These are phyloP conservation scores for Lachnellula hyalina DNA, from an alignment of 2,329 filamentous ascomycete genomes.

Conservation along the genomic window DNA sequence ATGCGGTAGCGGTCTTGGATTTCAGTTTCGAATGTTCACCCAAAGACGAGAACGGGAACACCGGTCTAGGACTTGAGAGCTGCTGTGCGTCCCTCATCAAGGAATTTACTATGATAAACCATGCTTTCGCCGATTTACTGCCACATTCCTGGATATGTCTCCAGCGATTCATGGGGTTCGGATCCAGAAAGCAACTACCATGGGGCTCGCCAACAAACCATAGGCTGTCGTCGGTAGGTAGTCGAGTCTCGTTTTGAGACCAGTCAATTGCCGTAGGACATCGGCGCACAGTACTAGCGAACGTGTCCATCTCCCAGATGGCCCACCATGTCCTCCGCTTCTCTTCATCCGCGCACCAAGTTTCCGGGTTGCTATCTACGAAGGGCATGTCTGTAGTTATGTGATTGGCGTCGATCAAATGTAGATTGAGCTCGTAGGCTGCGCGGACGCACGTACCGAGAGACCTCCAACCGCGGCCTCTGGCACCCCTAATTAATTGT, in stretches of 20 bases:
- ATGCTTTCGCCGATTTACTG: conserved; percentile 33
- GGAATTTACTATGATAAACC: conserved; percentile 37
- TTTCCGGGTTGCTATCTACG: background rate
- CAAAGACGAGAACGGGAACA: background rate
- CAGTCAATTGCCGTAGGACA: conserved; percentile 34
- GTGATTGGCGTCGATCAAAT: conserved; percentile 7
- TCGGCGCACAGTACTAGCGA: conserved; percentile 35
- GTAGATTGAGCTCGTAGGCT: conserved; percentile 13
- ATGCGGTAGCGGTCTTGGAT: conserved; percentile 1
- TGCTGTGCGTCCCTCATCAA: conserved; percentile 35
- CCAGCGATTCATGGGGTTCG: conserved; percentile 28
- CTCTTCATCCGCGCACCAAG: conserved; percentile 32
- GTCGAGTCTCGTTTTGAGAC: conserved; percentile 31
- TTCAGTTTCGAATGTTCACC: conserved; percentile 8
- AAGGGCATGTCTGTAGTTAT: too few relatives aligned
- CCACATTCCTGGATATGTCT: conserved; percentile 27
- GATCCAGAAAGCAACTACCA: conserved; percentile 29
- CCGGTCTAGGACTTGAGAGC: conserved; percentile 21
- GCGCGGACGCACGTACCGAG: conserved; percentile 26
- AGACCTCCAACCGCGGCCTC: conserved; percentile 33
- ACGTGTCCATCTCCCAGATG: conserved; percentile 39
- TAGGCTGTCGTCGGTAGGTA: conserved; percentile 32
- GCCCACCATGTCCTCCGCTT: conserved; percentile 36
- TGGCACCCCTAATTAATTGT: conserved; percentile 33
- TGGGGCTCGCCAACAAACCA: conserved; percentile 30